Base-by-base conservation (phyloP, 75 land plant genomes). In the Cryptomeria japonica region DNA sequence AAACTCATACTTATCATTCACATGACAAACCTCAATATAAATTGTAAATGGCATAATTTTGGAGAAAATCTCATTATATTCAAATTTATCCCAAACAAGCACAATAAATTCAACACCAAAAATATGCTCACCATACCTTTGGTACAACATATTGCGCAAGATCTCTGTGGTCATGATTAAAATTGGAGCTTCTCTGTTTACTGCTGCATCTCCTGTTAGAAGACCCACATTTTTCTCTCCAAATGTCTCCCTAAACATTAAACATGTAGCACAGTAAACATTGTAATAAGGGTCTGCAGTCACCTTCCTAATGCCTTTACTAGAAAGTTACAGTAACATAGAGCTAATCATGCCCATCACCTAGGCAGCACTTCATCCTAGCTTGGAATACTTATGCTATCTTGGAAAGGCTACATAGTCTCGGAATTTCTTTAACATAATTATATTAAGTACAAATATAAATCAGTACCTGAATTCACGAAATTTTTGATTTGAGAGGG, bases 141-240 rank as follows among this genome's bases (percentile, higher is more conserved):
- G 96, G 86, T 98, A 98, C 80, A 98, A 88, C 99, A 96, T 98
- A 86, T 98, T 98, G 18, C 99, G 93, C 90, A 98, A 85, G 82
- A 98, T 98, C 93, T 98, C 99, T 36, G 99, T 96, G 3, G 99
- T 98, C 99, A 98, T 96, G n/a, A 98, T 94, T 87, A 98, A 84
- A 58, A 98, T 91, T 77, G 90, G 94, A 73, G 99, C 99, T 84
- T 98, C 99, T 84, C 93, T 95, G 87, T 98, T 97, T 47, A 98
- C 84, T 13, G 95, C 92, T 58, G 97, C 94, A 94, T 98, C 99
- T 84, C 99, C 99, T 39, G 99, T 98, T 16, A 98, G 90, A 86
- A 98, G 95, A 18, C 99, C 99, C 83, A 98, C 97, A 90, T 92
- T 93, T 51, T 84, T 87, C 64, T 98, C 97, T 31, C 99, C 99